phyloP scores from a whole-genome alignment of 768 basidiomycete species.

The Pleurotus sapidus region DNA sequence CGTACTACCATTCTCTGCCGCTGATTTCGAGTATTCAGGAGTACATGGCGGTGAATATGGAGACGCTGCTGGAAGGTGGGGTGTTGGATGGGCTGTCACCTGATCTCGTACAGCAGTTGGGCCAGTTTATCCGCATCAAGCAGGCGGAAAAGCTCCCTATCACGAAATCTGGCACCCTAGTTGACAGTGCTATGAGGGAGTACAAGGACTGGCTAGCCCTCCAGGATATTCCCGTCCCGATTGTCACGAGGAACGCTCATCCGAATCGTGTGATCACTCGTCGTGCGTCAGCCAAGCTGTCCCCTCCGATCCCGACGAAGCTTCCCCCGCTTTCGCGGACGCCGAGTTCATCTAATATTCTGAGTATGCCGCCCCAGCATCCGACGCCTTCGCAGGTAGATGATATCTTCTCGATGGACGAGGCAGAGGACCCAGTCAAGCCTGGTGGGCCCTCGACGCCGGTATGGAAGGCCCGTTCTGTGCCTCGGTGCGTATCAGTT shows the following conservation, averaged over 20 bases:
- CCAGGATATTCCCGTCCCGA: slow-evolving; percentile 65
- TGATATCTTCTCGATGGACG: slow-evolving; percentile 86
- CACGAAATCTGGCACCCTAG: slow-evolving; percentile 52
- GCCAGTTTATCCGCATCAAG: slow-evolving; percentile 47
- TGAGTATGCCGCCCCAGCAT: slow-evolving; percentile 10
- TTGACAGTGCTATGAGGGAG: slow-evolving; percentile 53
- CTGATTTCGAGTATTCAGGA: slow-evolving; percentile 71
- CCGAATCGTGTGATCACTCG: slow-evolving; percentile 9
- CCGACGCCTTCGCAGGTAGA: slow-evolving; percentile 41
- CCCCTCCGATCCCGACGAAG: slow-evolving; percentile 15
- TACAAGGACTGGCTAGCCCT: slow-evolving; percentile 68
- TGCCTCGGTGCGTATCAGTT: slow-evolving; percentile 44
- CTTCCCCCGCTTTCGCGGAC: slow-evolving; percentile 8
- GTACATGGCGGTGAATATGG: slow-evolving; percentile 83
- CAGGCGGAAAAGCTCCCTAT: slow-evolving; percentile 70
- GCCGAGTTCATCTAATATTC: slow-evolving; percentile 20
- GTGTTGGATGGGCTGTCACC: slow-evolving; percentile 76
- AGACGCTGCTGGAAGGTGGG: slow-evolving; percentile 77
- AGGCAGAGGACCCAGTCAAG: slow-evolving; percentile 41
- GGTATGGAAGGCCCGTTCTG: slow-evolving; percentile 48
- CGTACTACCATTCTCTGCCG: slow-evolving; percentile 66
- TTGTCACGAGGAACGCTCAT: slow-evolving; percentile 28
- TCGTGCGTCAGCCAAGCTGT: slow-evolving; percentile 10
- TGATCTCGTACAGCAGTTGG: slow-evolving; percentile 65
- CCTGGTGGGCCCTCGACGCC: slow-evolving; percentile 17